Conservation (phyloP, 2,329 filamentous ascomycete species). For the Botryosphaeria dothidea region DNA sequence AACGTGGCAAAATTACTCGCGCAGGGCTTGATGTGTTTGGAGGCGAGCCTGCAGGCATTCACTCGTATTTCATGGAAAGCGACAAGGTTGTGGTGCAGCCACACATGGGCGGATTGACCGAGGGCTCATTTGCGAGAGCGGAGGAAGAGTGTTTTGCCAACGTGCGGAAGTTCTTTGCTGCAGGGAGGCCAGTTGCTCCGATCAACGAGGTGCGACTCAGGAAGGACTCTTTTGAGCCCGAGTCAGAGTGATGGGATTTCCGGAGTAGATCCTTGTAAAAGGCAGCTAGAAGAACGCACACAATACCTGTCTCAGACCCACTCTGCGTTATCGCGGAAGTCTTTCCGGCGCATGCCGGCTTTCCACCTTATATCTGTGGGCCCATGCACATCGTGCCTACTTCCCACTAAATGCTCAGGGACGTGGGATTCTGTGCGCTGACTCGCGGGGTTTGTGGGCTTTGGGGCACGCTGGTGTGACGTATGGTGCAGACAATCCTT, state of each 20-base stretch:
- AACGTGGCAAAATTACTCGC: constrained; percentile 47
- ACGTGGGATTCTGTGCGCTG: neutral
- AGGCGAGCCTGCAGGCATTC: constrained; percentile 44
- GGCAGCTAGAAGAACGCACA: neutral
- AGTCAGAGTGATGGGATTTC: neutral
- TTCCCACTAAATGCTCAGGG: neutral
- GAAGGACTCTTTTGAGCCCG: constrained; percentile 16
- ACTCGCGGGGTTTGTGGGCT: neutral
- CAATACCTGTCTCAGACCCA: neutral
- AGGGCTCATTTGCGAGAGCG: constrained; percentile 45
- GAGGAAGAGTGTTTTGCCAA: constrained; percentile 52
- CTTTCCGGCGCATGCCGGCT: neutral
- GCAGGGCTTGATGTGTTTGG: constrained; percentile 53
- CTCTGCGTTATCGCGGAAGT: neutral
- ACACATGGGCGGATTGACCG: constrained; percentile 48
- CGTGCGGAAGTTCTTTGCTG: constrained; percentile 42
- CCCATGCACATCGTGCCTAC: neutral
- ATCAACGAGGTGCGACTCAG: constrained; percentile 30
- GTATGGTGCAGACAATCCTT: neutral
- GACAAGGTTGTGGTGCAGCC: constrained; percentile 48
- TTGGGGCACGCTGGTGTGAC: neutral
- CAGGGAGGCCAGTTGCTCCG: constrained; percentile 41
- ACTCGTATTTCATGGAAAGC: constrained; percentile 41
- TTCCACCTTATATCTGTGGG: neutral
- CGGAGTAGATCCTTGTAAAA: neutral